These are phyloP conservation scores for Tetracladium marchalianum DNA, from an alignment of 495 filamentous ascomycete genomes.

Conservation along the genomic window DNA sequence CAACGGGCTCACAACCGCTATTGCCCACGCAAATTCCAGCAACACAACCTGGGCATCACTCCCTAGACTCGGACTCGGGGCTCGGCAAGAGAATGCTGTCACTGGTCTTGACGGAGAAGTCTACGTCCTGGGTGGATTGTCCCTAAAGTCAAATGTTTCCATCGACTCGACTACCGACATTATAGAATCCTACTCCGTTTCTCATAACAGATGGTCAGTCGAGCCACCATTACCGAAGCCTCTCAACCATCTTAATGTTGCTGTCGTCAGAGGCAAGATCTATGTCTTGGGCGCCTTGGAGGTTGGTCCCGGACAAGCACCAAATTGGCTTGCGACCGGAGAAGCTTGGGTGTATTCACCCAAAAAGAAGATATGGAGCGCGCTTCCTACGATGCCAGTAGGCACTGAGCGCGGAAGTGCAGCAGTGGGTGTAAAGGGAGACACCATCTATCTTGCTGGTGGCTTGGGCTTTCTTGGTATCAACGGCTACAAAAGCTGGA, in stretches of 20 bases:
- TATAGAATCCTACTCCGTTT: conserved; percentile 24
- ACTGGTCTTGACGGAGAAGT: too few species aligned
- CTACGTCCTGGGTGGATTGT: too few species aligned
- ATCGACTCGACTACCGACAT: too few species aligned
- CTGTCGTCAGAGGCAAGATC: conserved; percentile 26
- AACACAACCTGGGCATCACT: too few species aligned
- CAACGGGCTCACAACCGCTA: too few species aligned
- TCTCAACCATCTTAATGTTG: conserved; percentile 28
- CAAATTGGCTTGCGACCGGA: conserved; percentile 10
- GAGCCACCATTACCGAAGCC: conserved; percentile 18
- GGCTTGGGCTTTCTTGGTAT: conserved; percentile 4
- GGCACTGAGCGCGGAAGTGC: conserved; percentile 20
- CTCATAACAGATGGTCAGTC: conserved; percentile 20
- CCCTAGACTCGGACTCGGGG: too few species aligned
- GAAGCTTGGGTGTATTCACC: conserved; percentile 21
- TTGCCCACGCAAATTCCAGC: too few species aligned
- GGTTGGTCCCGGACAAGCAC: not conserved
- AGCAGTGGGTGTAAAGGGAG: conserved; percentile 1
- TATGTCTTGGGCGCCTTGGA: conserved; percentile 28
- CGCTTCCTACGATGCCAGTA: conserved; percentile 8
- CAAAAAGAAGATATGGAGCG: not conserved
- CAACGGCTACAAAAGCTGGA: conserved; percentile 4
- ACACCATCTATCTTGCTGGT: conserved; percentile 16
- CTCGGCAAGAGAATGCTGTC: too few species aligned
- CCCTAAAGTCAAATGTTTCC: too few species aligned